A percentile compares a stretch with the other conserved stretches of the same genome.
Evolutionary conservation across 129 eudicot genomes (phyloP).

Genomic region (Flaveria robusta): DNA sequence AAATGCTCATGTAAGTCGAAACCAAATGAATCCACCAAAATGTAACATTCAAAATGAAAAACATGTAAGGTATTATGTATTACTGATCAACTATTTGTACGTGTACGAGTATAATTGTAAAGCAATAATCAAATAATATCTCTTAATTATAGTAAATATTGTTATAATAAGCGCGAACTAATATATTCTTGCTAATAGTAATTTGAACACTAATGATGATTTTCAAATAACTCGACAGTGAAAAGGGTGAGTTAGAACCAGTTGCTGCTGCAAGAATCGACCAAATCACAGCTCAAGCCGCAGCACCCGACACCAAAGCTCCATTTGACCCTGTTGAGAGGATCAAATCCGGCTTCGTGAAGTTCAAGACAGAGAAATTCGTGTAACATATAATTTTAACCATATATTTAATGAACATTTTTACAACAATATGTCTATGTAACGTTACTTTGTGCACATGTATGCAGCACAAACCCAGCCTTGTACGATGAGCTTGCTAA

Average conservation of each 20-base stretch:
- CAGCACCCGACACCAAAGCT: conserved; percentile 39
- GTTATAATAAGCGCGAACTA: too few relatives aligned
- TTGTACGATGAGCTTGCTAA: conserved; percentile 74
- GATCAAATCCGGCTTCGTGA: conserved; percentile 74
- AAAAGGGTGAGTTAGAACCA: conserved; percentile 75
- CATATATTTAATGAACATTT: too few relatives aligned
- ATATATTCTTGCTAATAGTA: not conserved
- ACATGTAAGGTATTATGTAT: too few relatives aligned
- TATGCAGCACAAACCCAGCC: conserved; percentile 75
- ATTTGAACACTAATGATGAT: not conserved
- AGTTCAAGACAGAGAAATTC: conserved; percentile 83
- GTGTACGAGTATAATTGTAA: too few relatives aligned
- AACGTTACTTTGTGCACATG: conserved; percentile 18
- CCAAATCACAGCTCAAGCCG: conserved; percentile 64
- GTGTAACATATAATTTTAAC: conserved; percentile 37
- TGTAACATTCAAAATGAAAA: not conserved
- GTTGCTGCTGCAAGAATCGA: conserved; percentile 77
- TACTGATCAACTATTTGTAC: too few relatives aligned
- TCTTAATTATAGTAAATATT: too few relatives aligned
- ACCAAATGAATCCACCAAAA: not conserved
- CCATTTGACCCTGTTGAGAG: conserved; percentile 67
- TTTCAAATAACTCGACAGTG: conserved; percentile 42
- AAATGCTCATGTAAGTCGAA: conserved; percentile 63
- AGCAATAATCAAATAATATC: too few relatives aligned
- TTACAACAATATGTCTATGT: not conserved